Percentiles rank a stretch among this genome's conserved stretches.
These are phyloP conservation scores for Boletus fagicola DNA, from an alignment of 768 basidiomycete genomes.

Conservation along the genomic window DNA sequence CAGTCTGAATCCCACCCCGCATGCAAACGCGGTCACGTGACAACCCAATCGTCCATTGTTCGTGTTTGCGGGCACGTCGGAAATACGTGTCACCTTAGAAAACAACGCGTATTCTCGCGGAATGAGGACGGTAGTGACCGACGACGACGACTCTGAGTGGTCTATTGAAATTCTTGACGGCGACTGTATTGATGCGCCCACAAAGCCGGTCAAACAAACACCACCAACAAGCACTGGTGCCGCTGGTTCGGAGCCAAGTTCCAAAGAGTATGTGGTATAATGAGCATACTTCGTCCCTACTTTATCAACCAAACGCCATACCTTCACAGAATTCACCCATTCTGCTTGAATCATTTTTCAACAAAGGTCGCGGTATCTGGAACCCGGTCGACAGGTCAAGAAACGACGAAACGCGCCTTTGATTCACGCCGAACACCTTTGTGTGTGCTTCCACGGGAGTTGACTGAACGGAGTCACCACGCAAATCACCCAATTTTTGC, in stretches of 20 bases:
- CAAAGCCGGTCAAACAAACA: slow-evolving; percentile 24
- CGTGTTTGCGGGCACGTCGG: neutral
- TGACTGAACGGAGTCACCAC: neutral
- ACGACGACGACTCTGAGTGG: slow-evolving; percentile 28
- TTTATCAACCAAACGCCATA: slow-evolving; percentile 5
- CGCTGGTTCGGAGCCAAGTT: neutral
- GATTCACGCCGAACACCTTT: neutral
- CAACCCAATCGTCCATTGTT: neutral
- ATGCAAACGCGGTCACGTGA: slow-evolving; percentile 21
- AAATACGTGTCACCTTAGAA: neutral
- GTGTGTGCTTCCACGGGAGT: neutral
- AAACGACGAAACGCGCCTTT: neutral
- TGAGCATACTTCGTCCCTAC: slow-evolving; percentile 12
- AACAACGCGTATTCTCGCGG: slow-evolving; percentile 3
- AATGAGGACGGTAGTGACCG: slow-evolving; percentile 16
- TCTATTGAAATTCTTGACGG: slow-evolving; percentile 34
- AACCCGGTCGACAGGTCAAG: neutral
- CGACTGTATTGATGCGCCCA: slow-evolving; percentile 6
- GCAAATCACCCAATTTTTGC: neutral
- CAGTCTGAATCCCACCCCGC: too few relatives aligned
- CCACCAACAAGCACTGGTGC: neutral
- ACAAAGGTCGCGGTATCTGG: slow-evolving; percentile 4
- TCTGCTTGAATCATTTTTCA: slow-evolving; percentile 15
- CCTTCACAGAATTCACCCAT: slow-evolving; percentile 19
- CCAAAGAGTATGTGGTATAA: slow-evolving; percentile 17